Evolutionary conservation across 192 early-diverging fungal species (phyloP).

Genomic region (Umbelopsis sp.): DNA sequence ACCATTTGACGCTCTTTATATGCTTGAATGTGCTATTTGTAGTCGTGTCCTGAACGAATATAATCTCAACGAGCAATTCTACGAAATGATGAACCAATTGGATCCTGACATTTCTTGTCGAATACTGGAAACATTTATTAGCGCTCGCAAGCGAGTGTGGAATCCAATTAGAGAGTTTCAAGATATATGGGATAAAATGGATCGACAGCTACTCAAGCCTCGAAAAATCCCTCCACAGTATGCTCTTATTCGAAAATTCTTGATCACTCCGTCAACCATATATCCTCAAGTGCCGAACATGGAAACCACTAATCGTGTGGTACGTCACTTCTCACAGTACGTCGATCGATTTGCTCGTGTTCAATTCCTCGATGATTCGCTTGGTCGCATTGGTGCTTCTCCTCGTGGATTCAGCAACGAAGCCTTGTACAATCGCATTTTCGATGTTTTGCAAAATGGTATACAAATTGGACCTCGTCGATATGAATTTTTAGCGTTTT

Average conservation of each 20-base stretch:
- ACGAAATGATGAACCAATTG: conserved; percentile 18
- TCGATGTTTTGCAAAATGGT: conserved; percentile 45
- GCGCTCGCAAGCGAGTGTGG: conserved; percentile 38
- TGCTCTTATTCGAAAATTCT: conserved; percentile 51
- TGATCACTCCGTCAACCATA: conserved; percentile 70
- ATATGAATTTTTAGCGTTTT: conserved; percentile 68
- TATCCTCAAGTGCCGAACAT: conserved; percentile 64
- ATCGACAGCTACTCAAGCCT: conserved; percentile 17
- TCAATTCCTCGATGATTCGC: conserved; percentile 66
- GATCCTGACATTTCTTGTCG: conserved; percentile 30
- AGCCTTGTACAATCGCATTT: conserved; percentile 56
- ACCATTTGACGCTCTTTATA: conserved; percentile 47
- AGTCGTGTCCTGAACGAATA: conserved; percentile 43
- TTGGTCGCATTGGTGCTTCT: conserved; percentile 37
- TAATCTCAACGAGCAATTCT: conserved; percentile 45
- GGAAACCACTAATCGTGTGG: conserved; percentile 76
- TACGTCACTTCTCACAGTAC: conserved; percentile 55
- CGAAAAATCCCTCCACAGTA: conserved; percentile 45
- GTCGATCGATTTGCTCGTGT: conserved; percentile 69
- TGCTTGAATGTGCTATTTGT: conserved; percentile 45
- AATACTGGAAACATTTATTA: conserved; percentile 39
- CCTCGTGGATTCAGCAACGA: conserved; percentile 27
- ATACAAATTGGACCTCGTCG: conserved; percentile 53
- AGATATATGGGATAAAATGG: conserved; percentile 21
- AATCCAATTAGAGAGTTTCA: conserved; percentile 35